These are phyloP conservation scores for Aspergillus steynii DNA, from an alignment of 495 filamentous ascomycete species.

Conservation along the genomic window DNA sequence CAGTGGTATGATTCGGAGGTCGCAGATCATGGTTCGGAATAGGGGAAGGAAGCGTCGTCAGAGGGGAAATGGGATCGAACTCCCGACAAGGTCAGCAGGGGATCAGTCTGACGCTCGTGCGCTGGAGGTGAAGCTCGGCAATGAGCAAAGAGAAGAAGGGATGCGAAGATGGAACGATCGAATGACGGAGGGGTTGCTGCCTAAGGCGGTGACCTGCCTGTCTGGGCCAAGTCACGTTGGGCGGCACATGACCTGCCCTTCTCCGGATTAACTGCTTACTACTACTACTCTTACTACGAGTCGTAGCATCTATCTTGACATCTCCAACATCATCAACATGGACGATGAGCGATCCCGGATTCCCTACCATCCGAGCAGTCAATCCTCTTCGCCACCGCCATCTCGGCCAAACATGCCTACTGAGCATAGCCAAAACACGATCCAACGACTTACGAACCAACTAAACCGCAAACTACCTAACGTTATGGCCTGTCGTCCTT, in stretches of 20 bases:
- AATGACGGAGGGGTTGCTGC: not conserved
- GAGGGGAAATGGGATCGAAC: not conserved
- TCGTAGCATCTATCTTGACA: no score
- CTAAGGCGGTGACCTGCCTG: not conserved
- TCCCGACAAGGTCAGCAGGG: not conserved
- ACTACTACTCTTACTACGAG: no score
- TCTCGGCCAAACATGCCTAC: not conserved
- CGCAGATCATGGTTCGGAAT: constrained; percentile 29
- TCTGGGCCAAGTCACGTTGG: not conserved
- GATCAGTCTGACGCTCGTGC: not conserved
- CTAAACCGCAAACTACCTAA: not conserved
- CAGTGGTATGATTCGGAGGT: constrained; percentile 25
- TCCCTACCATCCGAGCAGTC: not conserved
- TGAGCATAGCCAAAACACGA: not conserved
- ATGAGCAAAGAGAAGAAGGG: not conserved
- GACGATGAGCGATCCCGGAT: not conserved
- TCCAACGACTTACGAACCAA: not conserved
- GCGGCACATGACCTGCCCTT: not conserved
- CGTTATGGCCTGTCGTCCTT: not conserved
- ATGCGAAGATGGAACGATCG: not conserved
- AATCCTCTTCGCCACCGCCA: no score
- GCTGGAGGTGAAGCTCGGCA: not conserved
- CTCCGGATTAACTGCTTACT: no score
- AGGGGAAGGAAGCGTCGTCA: not conserved
- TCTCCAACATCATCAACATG: no score